Conservation (phyloP, 2,329 filamentous ascomycete species). For the Geosmithia putterillii region DNA sequence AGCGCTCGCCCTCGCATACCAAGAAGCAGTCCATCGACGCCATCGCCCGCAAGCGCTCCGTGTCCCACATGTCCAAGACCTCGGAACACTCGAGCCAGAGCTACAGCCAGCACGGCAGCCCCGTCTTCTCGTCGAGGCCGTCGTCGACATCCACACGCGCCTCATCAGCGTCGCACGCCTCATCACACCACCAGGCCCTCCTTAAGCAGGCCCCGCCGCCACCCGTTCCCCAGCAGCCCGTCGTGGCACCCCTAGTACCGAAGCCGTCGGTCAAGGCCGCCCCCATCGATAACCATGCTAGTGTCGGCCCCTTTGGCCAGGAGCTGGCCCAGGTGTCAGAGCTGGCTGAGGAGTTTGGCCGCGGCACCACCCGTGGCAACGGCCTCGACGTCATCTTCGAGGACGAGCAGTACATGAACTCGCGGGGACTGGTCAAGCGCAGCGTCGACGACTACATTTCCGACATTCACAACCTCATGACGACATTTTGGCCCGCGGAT, state of each 20-base stretch:
- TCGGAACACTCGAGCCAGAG: constrained; percentile 37
- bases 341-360: constrained; percentile 76
- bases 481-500: constrained; percentile 38
- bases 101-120: no score
- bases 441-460: constrained; percentile 71
- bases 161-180: constrained; percentile 29
- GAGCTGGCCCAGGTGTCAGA: constrained; percentile 90
- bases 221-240: constrained; percentile 4
- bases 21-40: constrained; percentile 66
- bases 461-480: constrained; percentile 62
- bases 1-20: constrained; percentile 74
- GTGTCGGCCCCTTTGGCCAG: constrained; percentile 65
- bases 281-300: no score
- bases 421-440: constrained; percentile 61
- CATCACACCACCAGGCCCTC: constrained; percentile 13
- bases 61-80: constrained; percentile 44
- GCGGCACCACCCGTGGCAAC: constrained; percentile 26
- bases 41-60: constrained; percentile 52
- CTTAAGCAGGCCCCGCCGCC: constrained; percentile 16
- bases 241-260: not conserved
- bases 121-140: constrained; percentile 42
- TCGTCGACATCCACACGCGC: constrained; percentile 43
- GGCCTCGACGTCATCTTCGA: constrained; percentile 51
- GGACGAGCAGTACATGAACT: constrained; percentile 50
- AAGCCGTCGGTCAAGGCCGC: constrained; percentile 11